A percentile compares a stretch with the other conserved stretches of the same genome.
Conservation (phyloP, 2,329 filamentous ascomycete genomes). For the Colletotrichum shisoi region DNA sequence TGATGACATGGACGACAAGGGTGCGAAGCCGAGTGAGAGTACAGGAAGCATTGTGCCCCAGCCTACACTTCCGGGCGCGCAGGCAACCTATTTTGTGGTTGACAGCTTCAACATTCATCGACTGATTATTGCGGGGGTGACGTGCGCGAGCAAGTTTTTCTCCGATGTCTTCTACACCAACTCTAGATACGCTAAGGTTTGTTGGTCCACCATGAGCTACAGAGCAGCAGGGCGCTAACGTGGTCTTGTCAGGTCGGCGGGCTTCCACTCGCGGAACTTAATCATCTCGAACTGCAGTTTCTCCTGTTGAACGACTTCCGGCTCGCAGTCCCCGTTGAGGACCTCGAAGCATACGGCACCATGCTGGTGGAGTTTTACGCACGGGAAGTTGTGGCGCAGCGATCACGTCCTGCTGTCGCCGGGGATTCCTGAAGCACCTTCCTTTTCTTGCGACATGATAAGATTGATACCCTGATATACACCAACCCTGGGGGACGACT, state of each 20-base stretch:
- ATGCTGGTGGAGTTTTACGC: slow-evolving; percentile 99
- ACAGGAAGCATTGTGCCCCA: slow-evolving; percentile 21
- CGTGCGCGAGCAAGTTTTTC: slow-evolving; percentile 99
- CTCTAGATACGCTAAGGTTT: slow-evolving; percentile 97
- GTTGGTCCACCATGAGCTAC: slow-evolving; percentile 41
- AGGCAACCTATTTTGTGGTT: slow-evolving; percentile 81
- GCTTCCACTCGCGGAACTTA: slow-evolving; percentile 87
- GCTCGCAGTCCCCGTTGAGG: slow-evolving; percentile 89
- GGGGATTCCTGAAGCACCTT: slow-evolving; percentile 27
- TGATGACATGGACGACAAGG: slow-evolving; percentile 46
- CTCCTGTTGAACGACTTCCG: slow-evolving; percentile 95
- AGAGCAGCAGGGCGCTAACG: not conserved
- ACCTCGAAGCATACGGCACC: slow-evolving; percentile 94
- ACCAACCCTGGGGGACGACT: slow-evolving; percentile 14
- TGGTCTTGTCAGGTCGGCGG: slow-evolving; percentile 79
- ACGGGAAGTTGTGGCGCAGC: slow-evolving; percentile 75
- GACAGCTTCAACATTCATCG: slow-evolving; percentile 99
- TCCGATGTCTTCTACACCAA: slow-evolving; percentile 99
- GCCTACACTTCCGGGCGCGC: slow-evolving; percentile 38
- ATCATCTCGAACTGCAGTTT: slow-evolving; percentile 96
- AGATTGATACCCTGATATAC: slow-evolving; percentile 40
- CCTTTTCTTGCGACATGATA: slow-evolving; percentile 27
- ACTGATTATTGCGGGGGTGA: slow-evolving; percentile 94
- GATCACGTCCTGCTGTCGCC: slow-evolving; percentile 27
- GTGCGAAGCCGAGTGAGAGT: slow-evolving; percentile 43